phyloP scores from a whole-genome alignment of 108 stramenopile species.

The Cyclotella baltica region DNA sequence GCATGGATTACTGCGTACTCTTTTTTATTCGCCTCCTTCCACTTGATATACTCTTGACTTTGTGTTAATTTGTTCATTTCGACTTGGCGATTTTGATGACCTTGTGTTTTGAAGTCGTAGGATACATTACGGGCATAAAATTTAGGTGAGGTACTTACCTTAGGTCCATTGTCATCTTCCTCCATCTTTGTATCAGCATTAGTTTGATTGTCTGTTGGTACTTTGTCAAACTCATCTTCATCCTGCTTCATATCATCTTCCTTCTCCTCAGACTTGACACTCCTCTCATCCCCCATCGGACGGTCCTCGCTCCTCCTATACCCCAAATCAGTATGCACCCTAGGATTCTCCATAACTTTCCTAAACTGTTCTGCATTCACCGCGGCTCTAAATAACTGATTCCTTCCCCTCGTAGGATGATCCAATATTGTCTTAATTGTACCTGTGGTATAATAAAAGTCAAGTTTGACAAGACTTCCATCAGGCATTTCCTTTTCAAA shows the following conservation, averaged over 20 bases:
- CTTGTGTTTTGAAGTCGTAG: constrained; percentile 39
- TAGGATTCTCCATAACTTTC: constrained; percentile 39
- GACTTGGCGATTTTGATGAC: constrained; percentile 35
- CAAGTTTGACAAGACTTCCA: constrained; percentile 57
- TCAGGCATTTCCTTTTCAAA: constrained; percentile 54
- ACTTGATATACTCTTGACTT: constrained; percentile 12
- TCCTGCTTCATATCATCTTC: constrained; percentile 1
- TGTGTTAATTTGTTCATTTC: constrained; percentile 42
- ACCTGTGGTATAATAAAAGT: constrained; percentile 68
- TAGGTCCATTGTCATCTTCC: not conserved
- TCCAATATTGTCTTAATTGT: constrained; percentile 63
- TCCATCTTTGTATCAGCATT: constrained; percentile 11
- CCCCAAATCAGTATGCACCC: constrained; percentile 35
- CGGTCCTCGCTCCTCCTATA: constrained; percentile 33
- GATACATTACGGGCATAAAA: constrained; percentile 42
- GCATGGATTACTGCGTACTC: constrained; percentile 43
- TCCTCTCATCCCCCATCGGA: constrained; percentile 15
- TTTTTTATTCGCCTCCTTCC: constrained; percentile 35
- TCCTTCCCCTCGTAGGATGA: constrained; percentile 58
- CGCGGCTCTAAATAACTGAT: constrained; percentile 45
- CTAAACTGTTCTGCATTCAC: constrained; percentile 34
- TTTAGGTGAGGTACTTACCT: constrained; percentile 9
- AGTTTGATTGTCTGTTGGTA: not conserved
- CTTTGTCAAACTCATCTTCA: constrained; percentile 37
- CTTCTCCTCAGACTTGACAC: not conserved